Conservation (phyloP, 371 early-diverging fungal genomes). For the Choanephora cucurbitarum region DNA sequence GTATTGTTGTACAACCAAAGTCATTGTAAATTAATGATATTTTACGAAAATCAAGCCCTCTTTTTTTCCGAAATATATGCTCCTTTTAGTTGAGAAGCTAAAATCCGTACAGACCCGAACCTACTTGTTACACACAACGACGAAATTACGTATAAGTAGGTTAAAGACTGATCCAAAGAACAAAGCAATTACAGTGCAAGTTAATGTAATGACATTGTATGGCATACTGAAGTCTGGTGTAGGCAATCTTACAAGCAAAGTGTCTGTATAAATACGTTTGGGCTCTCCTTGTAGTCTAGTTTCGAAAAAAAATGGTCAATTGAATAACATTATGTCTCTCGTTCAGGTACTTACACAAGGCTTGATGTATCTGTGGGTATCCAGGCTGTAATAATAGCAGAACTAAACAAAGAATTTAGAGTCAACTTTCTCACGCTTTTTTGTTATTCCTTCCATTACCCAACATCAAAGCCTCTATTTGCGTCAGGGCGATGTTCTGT, state of each 20-base stretch:
- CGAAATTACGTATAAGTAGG: slow-evolving; percentile 68
- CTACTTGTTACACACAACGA: slow-evolving; percentile 25
- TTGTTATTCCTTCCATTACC: slow-evolving; percentile 34
- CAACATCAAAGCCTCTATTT: slow-evolving; percentile 93
- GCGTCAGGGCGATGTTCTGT: slow-evolving; percentile 97
- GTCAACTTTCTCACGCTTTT: slow-evolving; percentile 12
- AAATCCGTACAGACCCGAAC: slow-evolving; percentile 20
- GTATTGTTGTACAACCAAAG: no score
- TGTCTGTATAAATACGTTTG: slow-evolving; percentile 79
- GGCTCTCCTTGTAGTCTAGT: slow-evolving; percentile 23
- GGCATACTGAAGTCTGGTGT: slow-evolving; percentile 99
- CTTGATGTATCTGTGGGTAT: slow-evolving; percentile 13
- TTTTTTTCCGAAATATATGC: neutral
- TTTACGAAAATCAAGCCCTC: no score
- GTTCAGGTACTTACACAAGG: no score
- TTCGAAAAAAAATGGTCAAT: no score
- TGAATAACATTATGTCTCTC: no score
- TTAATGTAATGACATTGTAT: slow-evolving; percentile 96
- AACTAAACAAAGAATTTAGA: slow-evolving; percentile 18
- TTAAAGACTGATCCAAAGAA: slow-evolving; percentile 95
- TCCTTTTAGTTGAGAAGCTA: no score
- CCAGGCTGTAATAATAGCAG: slow-evolving; percentile 43
- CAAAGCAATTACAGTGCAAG: slow-evolving; percentile 92
- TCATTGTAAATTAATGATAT: no score
- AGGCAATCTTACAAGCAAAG: slow-evolving; percentile 82